Evolutionary conservation across 2,329 filamentous ascomycete species (phyloP).

Genomic region (Neofusicoccum kwambonambiense): DNA sequence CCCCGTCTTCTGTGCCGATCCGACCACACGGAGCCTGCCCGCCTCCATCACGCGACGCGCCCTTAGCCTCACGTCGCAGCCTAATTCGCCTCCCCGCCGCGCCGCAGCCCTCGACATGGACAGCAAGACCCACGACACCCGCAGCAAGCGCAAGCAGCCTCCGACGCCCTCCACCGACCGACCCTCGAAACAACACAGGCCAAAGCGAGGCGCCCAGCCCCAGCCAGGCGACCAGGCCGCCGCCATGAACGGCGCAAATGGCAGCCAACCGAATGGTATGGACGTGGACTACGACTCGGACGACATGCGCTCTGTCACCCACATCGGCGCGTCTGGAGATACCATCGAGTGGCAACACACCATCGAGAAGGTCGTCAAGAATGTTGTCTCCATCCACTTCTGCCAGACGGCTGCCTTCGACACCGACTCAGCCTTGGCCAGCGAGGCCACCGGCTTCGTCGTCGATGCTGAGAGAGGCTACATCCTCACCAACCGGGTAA

Average conservation of each 20-base stretch:
- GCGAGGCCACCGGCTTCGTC: slow-evolving; percentile 95
- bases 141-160: slow-evolving; percentile 57
- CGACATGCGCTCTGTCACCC: slow-evolving; percentile 34
- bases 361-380: slow-evolving; percentile 89
- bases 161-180: slow-evolving; percentile 51
- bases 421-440: slow-evolving; percentile 89
- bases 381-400: slow-evolving; percentile 98
- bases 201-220: slow-evolving; percentile 40
- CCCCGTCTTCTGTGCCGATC: not conserved
- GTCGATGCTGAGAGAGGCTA: slow-evolving; percentile 89
- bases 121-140: slow-evolving; percentile 29
- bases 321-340: slow-evolving; percentile 54
- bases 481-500: slow-evolving; percentile 52
- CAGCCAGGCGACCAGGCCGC: slow-evolving; percentile 42
- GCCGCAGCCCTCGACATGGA: slow-evolving; percentile 11
- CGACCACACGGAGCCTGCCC: not conserved
- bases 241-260: slow-evolving; percentile 27
- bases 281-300: slow-evolving; percentile 44
- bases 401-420: slow-evolving; percentile 98
- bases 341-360: slow-evolving; percentile 92
- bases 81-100: not conserved
- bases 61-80: not conserved
- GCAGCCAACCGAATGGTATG: slow-evolving; percentile 43
- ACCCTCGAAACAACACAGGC: slow-evolving; percentile 56
- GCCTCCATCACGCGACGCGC: not conserved